Base-by-base conservation (phyloP, 192 early-diverging fungal genomes). In the Backusella circina region DNA sequence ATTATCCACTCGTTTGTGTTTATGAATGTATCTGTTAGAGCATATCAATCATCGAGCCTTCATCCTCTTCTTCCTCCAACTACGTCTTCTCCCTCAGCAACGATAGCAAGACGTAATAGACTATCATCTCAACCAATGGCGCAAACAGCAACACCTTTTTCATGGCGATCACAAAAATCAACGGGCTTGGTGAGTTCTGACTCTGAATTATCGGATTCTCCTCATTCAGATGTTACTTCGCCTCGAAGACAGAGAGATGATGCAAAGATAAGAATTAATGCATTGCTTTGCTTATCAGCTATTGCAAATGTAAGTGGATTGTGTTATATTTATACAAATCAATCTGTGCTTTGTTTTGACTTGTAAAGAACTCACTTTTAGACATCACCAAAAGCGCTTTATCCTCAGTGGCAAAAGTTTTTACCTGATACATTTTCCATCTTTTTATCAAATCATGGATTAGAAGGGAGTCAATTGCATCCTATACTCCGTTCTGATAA, bases 351-450 rank as follows among this genome's bases (percentile, higher is more conserved):
- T 2, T 15, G 47, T 9, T 44, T 70, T 1, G 37, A 18, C 18
- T n/a, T n/a, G 18, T 41, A 16, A 47, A 31, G 13, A 15, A 47
- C 73, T 18, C n/a, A 26, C n/a, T 68, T 23, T 31, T 72, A 86
- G 80, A 79, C 80, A 16, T 75, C 78, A 2, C 82, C 86, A 4
- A 82, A 83, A 35, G 75, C 80, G n/a, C 76, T 89, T 13, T 84
- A 89, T 51, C 86, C 85, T 3, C 77, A 88, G 51, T 89, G 88
- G 88, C 76, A 78, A 41, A 84, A 79, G 47, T 88, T 89, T 66
- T 44, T 89, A 21, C 86, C 85, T 3, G 82, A 83, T 26, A 79
- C 79, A 35, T 67, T 75, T 65, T 57, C 71, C 47, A 37, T 75
- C 9, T 79, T 79, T 54, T 47, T 71, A n/a, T 44, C 37, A 16